phyloP scores from a whole-genome alignment of 352 stramenopile species.

The Pythium guiyangense region DNA sequence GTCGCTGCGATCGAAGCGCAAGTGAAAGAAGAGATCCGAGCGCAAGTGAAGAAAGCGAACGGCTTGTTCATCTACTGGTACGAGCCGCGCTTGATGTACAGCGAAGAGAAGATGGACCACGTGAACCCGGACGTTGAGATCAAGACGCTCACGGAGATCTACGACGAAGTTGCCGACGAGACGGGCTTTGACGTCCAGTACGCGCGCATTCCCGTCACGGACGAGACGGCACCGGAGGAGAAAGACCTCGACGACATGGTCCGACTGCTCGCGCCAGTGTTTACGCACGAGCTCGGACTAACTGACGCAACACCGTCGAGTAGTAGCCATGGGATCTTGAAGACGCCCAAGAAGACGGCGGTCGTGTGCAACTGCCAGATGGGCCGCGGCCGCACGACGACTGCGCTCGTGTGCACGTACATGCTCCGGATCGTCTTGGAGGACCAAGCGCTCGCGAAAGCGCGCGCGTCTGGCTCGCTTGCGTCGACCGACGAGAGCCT shows the following conservation, averaged over 20 bases:
- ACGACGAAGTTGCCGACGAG: constrained; percentile 42
- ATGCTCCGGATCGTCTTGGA: constrained; percentile 80
- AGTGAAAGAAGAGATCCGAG: constrained; percentile 83
- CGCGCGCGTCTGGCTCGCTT: too few relatives aligned
- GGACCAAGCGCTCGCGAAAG: constrained; percentile 14
- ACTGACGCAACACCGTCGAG: background rate
- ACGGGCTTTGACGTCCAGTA: constrained; percentile 68
- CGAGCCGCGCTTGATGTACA: constrained; percentile 67
- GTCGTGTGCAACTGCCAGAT: constrained; percentile 91
- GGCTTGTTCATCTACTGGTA: constrained; percentile 86
- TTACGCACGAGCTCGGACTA: constrained; percentile 53
- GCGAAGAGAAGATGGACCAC: constrained; percentile 82
- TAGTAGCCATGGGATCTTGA: background rate
- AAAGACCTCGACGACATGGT: constrained; percentile 89
- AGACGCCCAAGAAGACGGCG: constrained; percentile 39
- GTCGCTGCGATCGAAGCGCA: constrained; percentile 81
- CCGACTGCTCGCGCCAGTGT: constrained; percentile 59
- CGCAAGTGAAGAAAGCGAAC: constrained; percentile 64
- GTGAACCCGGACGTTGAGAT: constrained; percentile 68
- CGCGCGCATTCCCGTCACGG: constrained; percentile 83
- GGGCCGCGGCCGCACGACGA: constrained; percentile 84
- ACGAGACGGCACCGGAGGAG: constrained; percentile 87
- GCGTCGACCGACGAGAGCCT: constrained; percentile 13
- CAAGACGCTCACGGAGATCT: constrained; percentile 74
- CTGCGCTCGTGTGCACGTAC: constrained; percentile 83